These are phyloP conservation scores for Phytopythium vexans DNA, from an alignment of 352 stramenopile genomes.

Conservation along the genomic window DNA sequence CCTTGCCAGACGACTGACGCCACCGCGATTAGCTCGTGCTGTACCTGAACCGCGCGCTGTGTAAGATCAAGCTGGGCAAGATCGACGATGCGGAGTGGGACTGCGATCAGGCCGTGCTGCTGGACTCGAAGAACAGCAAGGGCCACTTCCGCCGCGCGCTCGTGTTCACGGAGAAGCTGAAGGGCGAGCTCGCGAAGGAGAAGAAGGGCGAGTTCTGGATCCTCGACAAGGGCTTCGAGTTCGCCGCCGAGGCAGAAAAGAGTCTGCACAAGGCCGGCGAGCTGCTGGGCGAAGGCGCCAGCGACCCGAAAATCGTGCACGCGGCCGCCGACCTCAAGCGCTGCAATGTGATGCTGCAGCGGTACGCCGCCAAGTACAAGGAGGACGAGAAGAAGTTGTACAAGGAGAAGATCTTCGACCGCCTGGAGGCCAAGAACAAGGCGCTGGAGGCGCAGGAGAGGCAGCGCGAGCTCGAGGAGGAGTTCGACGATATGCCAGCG, in stretches of 20 bases:
- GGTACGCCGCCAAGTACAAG: constrained; percentile 73
- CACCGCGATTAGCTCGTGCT: constrained; percentile 37
- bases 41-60: constrained; percentile 80
- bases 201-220: constrained; percentile 84
- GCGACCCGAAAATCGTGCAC: constrained; percentile 54
- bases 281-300: constrained; percentile 29
- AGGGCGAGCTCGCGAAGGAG: constrained; percentile 77
- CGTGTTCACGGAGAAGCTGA: constrained; percentile 82
- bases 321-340: constrained; percentile 68
- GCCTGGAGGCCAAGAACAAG: constrained; percentile 82
- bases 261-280: constrained; percentile 59
- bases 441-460: constrained; percentile 64
- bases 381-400: constrained; percentile 87
- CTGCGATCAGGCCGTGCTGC: constrained; percentile 76
- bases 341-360: constrained; percentile 48
- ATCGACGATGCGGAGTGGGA: constrained; percentile 85
- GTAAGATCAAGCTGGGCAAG: constrained; percentile 83
- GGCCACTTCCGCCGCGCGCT: constrained; percentile 77
- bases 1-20: neutral
- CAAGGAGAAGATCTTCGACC: constrained; percentile 88
- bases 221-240: constrained; percentile 83
- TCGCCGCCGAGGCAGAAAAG: constrained; percentile 59
- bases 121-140: constrained; percentile 63
- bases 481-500: constrained; percentile 82
- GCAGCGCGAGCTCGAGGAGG: constrained; percentile 56